phyloP scores from a whole-genome alignment of 2,329 filamentous ascomycete species.

The Neopestalotiopsis sp. region DNA sequence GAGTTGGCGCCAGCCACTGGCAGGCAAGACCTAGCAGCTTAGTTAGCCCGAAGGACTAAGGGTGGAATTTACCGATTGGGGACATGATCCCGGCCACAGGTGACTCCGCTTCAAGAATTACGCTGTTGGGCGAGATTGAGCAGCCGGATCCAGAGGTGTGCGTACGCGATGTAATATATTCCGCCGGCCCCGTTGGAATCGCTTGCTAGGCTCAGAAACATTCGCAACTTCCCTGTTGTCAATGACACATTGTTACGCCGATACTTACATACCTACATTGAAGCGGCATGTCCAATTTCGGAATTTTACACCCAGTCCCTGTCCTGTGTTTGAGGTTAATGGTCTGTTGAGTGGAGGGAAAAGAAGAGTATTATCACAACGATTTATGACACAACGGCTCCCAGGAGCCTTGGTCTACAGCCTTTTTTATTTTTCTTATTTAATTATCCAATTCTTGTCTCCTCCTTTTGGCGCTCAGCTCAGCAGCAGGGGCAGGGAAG shows the following conservation, averaged over 20 bases:
- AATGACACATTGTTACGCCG: slow-evolving; percentile 5
- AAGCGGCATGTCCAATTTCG: slow-evolving; percentile 8
- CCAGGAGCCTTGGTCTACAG: neutral
- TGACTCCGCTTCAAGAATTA: slow-evolving; percentile 5
- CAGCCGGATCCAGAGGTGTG: slow-evolving; percentile 7
- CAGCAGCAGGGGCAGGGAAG: too few relatives aligned
- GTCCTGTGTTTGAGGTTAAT: neutral
- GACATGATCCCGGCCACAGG: neutral
- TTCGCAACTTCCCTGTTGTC: neutral
- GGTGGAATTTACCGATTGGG: slow-evolving; percentile 1
- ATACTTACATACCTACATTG: slow-evolving; percentile 1
- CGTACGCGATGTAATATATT: slow-evolving; percentile 16
- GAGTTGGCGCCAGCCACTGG: neutral
- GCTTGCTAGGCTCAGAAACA: neutral
- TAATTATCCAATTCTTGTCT: too few relatives aligned
- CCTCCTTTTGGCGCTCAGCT: too few relatives aligned
- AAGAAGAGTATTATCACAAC: neutral
- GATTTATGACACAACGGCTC: neutral
- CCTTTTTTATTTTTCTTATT: too few relatives aligned
- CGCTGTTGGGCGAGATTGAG: slow-evolving; percentile 11
- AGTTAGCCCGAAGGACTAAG: neutral
- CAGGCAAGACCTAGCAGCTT: neutral
- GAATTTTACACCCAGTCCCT: neutral
- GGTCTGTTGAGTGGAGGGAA: neutral
- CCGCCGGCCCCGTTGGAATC: slow-evolving; percentile 3